phyloP scores from a whole-genome alignment of 202 grass and related monocot species.

The Dendrocalamus latiflorus region DNA sequence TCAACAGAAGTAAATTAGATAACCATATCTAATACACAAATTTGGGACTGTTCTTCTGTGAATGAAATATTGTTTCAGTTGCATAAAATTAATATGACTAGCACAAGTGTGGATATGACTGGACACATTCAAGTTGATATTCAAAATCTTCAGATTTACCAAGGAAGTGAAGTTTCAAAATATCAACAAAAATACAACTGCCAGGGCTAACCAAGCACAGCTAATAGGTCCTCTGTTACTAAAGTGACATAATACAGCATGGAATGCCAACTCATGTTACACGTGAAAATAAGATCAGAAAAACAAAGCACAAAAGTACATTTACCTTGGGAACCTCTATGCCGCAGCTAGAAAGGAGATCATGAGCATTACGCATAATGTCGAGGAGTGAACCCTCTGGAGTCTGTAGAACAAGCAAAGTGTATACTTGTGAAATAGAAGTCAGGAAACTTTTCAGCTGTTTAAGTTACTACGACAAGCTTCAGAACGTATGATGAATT shows the following conservation, averaged over 20 bases:
- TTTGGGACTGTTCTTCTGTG: not conserved
- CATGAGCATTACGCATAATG: constrained; percentile 92
- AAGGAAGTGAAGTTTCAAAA: not conserved
- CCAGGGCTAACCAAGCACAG: not conserved
- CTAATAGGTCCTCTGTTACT: not conserved
- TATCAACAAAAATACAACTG: not conserved
- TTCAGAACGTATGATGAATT: not conserved
- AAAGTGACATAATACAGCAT: constrained; percentile 4
- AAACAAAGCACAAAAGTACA: constrained; percentile 27
- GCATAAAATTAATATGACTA: not conserved
- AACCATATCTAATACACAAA: not conserved
- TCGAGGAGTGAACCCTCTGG: constrained; percentile 96
- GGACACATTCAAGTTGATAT: not conserved
- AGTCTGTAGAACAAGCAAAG: constrained; percentile 55
- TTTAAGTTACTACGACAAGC: not conserved
- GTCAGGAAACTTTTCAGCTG: not conserved
- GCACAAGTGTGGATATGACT: not conserved
- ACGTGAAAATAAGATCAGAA: constrained; percentile 10
- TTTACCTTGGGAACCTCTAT: constrained; percentile 71
- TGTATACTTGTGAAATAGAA: constrained; percentile 5
- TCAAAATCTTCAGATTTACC: not conserved
- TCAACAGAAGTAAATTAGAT: constrained; percentile 7
- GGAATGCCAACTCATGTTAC: constrained; percentile 1
- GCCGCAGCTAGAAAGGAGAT: constrained; percentile 67
- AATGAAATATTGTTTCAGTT: not conserved